phyloP scores from a whole-genome alignment of 2,329 filamentous ascomycete genomes.

The Colletotrichum orchidophilum region DNA sequence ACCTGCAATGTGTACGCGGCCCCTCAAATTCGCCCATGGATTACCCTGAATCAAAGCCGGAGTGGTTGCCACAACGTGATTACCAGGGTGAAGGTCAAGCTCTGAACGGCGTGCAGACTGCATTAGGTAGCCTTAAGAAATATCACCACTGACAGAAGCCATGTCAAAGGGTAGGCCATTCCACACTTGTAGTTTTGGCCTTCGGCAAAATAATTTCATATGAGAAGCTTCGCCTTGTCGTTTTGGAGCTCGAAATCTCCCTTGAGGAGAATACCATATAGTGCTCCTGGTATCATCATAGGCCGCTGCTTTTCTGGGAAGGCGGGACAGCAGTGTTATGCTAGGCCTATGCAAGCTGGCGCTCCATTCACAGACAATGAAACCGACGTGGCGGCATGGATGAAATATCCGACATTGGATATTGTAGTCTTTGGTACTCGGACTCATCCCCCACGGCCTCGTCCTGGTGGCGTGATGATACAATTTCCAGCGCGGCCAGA shows the following conservation, averaged over 20 bases:
- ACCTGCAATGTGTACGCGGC: not conserved
- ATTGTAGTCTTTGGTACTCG: not conserved
- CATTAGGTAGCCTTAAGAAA: not conserved
- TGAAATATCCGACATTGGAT: constrained; percentile 10
- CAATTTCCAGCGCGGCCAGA: not conserved
- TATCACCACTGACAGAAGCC: not conserved
- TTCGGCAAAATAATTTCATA: not conserved
- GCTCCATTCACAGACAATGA: constrained; percentile 11
- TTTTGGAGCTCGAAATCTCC: not conserved
- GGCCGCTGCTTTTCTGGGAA: not conserved
- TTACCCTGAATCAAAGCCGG: not conserved
- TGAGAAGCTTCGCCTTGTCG: not conserved
- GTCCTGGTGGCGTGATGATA: constrained; percentile 5
- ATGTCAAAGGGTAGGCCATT: not conserved
- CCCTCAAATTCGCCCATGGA: not conserved
- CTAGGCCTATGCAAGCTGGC: not conserved
- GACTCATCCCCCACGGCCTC: not conserved
- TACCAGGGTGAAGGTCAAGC: too few species aligned
- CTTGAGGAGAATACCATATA: not conserved
- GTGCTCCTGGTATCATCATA: constrained; percentile 2
- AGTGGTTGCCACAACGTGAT: not conserved
- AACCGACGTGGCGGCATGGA: not conserved
- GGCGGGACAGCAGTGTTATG: not conserved
- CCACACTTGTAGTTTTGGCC: not conserved
- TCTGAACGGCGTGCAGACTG: too few species aligned